Evolutionary conservation across 805 yeast species (phyloP).

Genomic region (Nakazawaea ambrosiae): DNA sequence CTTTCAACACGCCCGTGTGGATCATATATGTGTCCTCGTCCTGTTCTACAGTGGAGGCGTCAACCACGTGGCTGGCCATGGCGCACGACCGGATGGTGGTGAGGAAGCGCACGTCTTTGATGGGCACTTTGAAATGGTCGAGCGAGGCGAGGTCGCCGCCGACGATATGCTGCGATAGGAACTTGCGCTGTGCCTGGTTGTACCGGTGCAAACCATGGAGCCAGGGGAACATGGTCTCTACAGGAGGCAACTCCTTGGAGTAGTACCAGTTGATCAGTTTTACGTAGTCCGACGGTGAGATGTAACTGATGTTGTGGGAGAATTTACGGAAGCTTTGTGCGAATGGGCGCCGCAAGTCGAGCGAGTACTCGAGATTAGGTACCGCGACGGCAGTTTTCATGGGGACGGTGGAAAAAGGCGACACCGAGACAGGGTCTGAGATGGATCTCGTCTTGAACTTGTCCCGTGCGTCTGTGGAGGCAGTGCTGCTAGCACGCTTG

Average conservation of each 20-base stretch:
- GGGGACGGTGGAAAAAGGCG: not conserved
- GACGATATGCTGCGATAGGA: slow-evolving; percentile 23
- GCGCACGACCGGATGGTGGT: slow-evolving; percentile 10
- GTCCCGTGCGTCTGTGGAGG: slow-evolving; percentile 8
- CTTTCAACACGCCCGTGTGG: slow-evolving; percentile 41
- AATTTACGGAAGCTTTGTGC: not conserved
- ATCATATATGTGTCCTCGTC: slow-evolving; percentile 15
- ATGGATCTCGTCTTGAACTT: slow-evolving; percentile 9
- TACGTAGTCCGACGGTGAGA: not conserved
- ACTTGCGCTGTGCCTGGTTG: slow-evolving; percentile 46
- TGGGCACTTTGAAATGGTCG: slow-evolving; percentile 15
- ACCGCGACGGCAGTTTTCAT: not conserved
- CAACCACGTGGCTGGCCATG: too few species aligned
- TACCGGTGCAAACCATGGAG: slow-evolving; percentile 66
- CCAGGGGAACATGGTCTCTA: slow-evolving; percentile 81
- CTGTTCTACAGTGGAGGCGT: slow-evolving; percentile 16
- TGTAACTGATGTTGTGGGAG: slow-evolving; percentile 3
- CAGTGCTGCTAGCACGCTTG: slow-evolving; percentile 9
- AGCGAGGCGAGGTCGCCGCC: too few species aligned
- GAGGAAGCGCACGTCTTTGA: slow-evolving; percentile 6
- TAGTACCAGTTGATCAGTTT: slow-evolving; percentile 8
- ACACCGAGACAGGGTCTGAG: not conserved
- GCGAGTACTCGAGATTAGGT: not conserved
- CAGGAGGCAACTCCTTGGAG: slow-evolving; percentile 43
- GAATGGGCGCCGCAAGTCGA: not conserved